These are phyloP conservation scores for Dactylellina leptospora DNA, from an alignment of 2,329 filamentous ascomycete species.

Conservation along the genomic window DNA sequence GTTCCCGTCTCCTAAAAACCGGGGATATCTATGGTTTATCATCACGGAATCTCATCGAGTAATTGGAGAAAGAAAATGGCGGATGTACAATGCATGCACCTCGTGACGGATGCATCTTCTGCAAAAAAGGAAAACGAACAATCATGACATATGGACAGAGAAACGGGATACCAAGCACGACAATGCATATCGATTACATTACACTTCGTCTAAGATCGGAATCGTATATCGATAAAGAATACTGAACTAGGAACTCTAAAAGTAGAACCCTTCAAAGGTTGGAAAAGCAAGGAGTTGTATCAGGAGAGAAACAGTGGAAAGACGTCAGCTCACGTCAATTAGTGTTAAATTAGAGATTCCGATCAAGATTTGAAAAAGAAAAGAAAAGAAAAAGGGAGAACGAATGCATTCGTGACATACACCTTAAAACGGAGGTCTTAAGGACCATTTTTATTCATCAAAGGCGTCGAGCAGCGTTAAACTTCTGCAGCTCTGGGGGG, in stretches of 20 bases:
- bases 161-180: not conserved
- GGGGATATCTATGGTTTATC: too few relatives aligned
- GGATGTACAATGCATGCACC: too few relatives aligned
- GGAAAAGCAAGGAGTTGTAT: not conserved
- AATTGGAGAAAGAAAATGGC: not conserved
- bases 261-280: too few relatives aligned
- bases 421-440: not conserved
- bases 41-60: constrained; percentile 24
- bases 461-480: not conserved
- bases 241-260: too few relatives aligned
- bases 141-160: not conserved
- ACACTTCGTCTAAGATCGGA: not conserved
- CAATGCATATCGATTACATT: not conserved
- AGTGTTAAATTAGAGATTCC: not conserved
- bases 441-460: not conserved
- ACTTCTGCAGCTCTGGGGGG: not conserved
- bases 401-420: constrained; percentile 6
- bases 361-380: constrained; percentile 9
- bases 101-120: constrained; percentile 2
- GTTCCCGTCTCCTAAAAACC: too few relatives aligned
- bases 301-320: not conserved
- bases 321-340: constrained; percentile 26
- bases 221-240: too few relatives aligned
- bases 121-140: too few relatives aligned
- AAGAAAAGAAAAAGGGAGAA: not conserved